Evolutionary conservation across 805 yeast genomes (phyloP).

Genomic region (Zygosaccharomyces pseudorouxii): DNA sequence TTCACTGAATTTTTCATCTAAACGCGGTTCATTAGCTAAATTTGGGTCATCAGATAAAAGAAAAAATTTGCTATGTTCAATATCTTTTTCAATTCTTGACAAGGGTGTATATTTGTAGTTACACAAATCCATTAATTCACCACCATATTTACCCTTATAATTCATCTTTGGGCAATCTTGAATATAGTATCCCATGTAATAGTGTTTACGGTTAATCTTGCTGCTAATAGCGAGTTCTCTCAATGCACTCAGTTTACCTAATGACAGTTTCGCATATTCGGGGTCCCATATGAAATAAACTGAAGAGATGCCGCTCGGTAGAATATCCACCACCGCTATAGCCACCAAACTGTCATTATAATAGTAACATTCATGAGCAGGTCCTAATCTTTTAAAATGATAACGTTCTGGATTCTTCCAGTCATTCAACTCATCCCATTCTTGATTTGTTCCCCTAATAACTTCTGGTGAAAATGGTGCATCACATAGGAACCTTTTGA

Average conservation of each 20-base stretch:
- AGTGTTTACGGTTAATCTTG: slow-evolving; percentile 38
- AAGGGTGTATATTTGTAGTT: slow-evolving; percentile 41
- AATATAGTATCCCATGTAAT: slow-evolving; percentile 75
- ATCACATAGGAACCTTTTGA: slow-evolving; percentile 63
- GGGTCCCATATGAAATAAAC: slow-evolving; percentile 90
- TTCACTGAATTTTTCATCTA: slow-evolving; percentile 10
- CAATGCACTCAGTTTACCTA: slow-evolving; percentile 76
- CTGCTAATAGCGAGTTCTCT: slow-evolving; percentile 58
- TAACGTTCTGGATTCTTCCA: slow-evolving; percentile 35
- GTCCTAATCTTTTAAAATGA: slow-evolving; percentile 43
- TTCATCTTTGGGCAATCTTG: slow-evolving; percentile 78
- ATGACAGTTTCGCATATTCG: slow-evolving; percentile 57
- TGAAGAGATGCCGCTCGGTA: slow-evolving; percentile 73
- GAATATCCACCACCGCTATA: slow-evolving; percentile 67
- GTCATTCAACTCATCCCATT: slow-evolving; percentile 29
- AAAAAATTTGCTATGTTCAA: slow-evolving; percentile 29
- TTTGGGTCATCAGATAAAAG: slow-evolving; percentile 10
- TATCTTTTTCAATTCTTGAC: slow-evolving; percentile 12
- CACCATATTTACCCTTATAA: slow-evolving; percentile 76
- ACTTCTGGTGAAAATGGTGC: slow-evolving; percentile 49
- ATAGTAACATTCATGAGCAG: slow-evolving; percentile 77
- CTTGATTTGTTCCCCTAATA: slow-evolving; percentile 21
- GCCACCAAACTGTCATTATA: slow-evolving; percentile 61
- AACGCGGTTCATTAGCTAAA: slow-evolving; percentile 4
- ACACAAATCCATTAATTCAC: slow-evolving; percentile 58